phyloP scores from a whole-genome alignment of 306 rosid genomes.

The Quercus glauca region DNA sequence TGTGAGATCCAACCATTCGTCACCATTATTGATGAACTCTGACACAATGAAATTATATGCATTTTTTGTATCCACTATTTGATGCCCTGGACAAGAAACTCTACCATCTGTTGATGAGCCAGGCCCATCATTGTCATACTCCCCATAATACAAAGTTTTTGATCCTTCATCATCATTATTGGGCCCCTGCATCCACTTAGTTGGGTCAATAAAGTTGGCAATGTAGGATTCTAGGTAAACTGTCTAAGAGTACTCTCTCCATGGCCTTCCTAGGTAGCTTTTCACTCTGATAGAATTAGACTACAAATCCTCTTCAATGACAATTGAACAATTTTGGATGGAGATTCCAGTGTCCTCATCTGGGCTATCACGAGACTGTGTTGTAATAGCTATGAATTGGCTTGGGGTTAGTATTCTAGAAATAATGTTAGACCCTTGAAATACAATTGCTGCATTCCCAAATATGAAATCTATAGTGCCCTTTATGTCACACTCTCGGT shows the following conservation, averaged over 20 bases:
- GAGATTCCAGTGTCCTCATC: slow-evolving; percentile 74
- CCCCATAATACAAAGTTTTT: slow-evolving; percentile 68
- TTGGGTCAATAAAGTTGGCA: slow-evolving; percentile 54
- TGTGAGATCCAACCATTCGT: slow-evolving; percentile 68
- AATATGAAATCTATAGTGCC: slow-evolving; percentile 77
- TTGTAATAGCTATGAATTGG: slow-evolving; percentile 60
- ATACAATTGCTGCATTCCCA: slow-evolving; percentile 73
- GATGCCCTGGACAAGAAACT: slow-evolving; percentile 56
- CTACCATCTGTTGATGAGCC: slow-evolving; percentile 51
- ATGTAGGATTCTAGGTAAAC: slow-evolving; percentile 55
- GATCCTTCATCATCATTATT: slow-evolving; percentile 20
- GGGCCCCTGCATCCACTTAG: slow-evolving; percentile 63
- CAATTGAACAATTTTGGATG: slow-evolving; percentile 63
- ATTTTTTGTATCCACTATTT: slow-evolving; percentile 52
- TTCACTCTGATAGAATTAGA: slow-evolving; percentile 28
- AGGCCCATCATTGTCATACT: slow-evolving; percentile 63
- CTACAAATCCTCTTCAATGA: slow-evolving; percentile 44
- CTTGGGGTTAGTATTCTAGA: slow-evolving; percentile 51
- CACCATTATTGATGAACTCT: slow-evolving; percentile 48
- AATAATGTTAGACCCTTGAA: slow-evolving; percentile 54
- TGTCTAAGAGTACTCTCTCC: slow-evolving; percentile 58
- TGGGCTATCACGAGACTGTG: slow-evolving; percentile 54
- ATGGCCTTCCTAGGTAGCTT: slow-evolving; percentile 77
- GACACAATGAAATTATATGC: slow-evolving; percentile 59
- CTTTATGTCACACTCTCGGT: slow-evolving; percentile 65